phyloP scores from a whole-genome alignment of 2,329 filamentous ascomycete genomes.

The Cryoendolithus antarcticus region DNA sequence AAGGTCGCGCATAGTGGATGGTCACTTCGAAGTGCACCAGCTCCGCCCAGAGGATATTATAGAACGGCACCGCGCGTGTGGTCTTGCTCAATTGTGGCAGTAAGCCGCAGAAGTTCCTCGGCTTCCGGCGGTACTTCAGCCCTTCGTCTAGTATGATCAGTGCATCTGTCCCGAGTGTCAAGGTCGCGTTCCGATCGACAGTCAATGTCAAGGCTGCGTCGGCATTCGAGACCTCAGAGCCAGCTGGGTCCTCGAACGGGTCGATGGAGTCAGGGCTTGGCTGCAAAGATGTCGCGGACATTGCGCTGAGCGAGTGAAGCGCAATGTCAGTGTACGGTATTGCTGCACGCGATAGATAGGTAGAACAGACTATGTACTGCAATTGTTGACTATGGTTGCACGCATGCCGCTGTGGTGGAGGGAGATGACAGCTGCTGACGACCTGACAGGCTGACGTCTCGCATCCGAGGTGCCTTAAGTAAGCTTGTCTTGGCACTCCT shows the following conservation, averaged over 20 bases:
- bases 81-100: slow-evolving; percentile 33
- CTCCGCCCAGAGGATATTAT: slow-evolving; percentile 75
- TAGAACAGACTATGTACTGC: background rate
- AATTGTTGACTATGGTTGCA: background rate
- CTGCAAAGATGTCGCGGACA: slow-evolving; percentile 4
- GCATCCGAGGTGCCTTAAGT: too few species aligned
- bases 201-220: slow-evolving; percentile 14
- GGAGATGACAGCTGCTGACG: background rate
- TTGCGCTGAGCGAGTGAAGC: slow-evolving; percentile 19
- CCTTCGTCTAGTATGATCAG: slow-evolving; percentile 50
- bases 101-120: slow-evolving; percentile 45
- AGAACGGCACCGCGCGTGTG: slow-evolving; percentile 56
- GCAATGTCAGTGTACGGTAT: slow-evolving; percentile 5
- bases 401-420: background rate
- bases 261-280: slow-evolving; percentile 6
- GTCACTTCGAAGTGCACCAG: slow-evolving; percentile 47
- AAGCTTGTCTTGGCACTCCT: too few species aligned
- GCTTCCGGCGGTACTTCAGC: slow-evolving; percentile 33
- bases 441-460: background rate
- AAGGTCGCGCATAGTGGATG: slow-evolving; percentile 59
- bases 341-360: too few species aligned
- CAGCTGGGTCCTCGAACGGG: slow-evolving; percentile 21
- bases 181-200: slow-evolving; percentile 45
- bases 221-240: slow-evolving; percentile 7
- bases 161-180: slow-evolving; percentile 49